Conservation (phyloP, 176 grass and related monocot genomes). For the Avena insularis region DNA sequence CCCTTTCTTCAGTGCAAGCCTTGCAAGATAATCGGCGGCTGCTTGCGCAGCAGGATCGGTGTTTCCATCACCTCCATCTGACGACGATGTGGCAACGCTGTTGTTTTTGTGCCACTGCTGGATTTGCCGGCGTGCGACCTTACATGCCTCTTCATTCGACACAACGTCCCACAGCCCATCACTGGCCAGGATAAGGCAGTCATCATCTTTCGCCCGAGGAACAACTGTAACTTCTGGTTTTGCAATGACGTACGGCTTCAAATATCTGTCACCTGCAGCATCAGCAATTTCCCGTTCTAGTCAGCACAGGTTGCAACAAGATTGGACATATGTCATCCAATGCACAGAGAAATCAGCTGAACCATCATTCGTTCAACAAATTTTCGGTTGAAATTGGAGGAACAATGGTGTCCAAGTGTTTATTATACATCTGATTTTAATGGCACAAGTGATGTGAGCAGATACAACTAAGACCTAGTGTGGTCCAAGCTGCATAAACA, state of each 20-base stretch:
- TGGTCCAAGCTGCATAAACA: constrained; percentile 49
- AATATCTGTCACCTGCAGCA: constrained; percentile 79
- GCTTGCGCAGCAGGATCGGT: constrained; percentile 76
- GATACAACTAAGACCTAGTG: constrained; percentile 48
- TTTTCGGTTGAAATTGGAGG: constrained; percentile 44
- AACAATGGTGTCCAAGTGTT: constrained; percentile 30
- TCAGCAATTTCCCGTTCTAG: not conserved
- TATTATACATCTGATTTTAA: constrained; percentile 9
- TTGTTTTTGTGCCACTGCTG: constrained; percentile 93
- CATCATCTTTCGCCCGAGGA: constrained; percentile 79
- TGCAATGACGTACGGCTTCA: constrained; percentile 74
- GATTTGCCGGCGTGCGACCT: constrained; percentile 70
- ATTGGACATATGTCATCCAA: constrained; percentile 48
- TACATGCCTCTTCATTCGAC: constrained; percentile 85
- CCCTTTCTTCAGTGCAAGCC: constrained; percentile 79
- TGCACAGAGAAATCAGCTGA: constrained; percentile 42
- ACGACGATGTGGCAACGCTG: constrained; percentile 30
- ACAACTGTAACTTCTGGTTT: constrained; percentile 76
- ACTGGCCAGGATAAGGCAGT: constrained; percentile 83
- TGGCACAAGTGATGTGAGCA: constrained; percentile 7
- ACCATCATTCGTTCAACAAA: constrained; percentile 47
- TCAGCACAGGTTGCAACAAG: constrained; percentile 25
- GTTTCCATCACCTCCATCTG: constrained; percentile 46
- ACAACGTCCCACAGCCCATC: constrained; percentile 89
- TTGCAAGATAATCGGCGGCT: constrained; percentile 66